Percentiles rank a stretch among this genome's conserved stretches.
These are phyloP conservation scores for Mucor velutinosus DNA, from an alignment of 371 early-diverging fungal species.

Conservation along the genomic window DNA sequence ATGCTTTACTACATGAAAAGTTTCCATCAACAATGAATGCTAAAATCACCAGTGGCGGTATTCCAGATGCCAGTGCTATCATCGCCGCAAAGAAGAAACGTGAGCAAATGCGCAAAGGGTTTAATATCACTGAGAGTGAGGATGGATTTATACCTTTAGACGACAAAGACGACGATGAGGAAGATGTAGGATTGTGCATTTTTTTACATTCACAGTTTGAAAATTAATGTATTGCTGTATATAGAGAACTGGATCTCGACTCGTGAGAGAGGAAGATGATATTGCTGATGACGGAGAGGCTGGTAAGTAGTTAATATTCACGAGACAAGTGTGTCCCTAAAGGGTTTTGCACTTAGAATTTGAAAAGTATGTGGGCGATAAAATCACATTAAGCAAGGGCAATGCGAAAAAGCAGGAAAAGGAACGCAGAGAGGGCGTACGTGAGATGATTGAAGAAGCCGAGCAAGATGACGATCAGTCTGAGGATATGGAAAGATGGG, in stretches of 20 bases:
- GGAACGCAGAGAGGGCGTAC: conserved; percentile 42
- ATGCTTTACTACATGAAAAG: conserved; percentile 43
- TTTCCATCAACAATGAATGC: conserved; percentile 41
- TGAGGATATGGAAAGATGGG: conserved; percentile 70
- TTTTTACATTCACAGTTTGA: background rate
- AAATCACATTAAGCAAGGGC: conserved; percentile 41
- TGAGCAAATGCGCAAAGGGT: conserved; percentile 47
- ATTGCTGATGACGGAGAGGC: conserved; percentile 56
- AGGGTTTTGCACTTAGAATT: conserved; percentile 28
- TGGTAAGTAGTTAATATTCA: conserved; percentile 8
- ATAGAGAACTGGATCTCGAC: conserved; percentile 29
- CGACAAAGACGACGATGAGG: conserved; percentile 11
- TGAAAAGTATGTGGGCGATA: conserved; percentile 52
- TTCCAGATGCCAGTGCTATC: conserved; percentile 53
- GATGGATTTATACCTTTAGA: conserved; percentile 46
- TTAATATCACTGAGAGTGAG: conserved; percentile 33
- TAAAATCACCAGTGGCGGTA: conserved; percentile 19
- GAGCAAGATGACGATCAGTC: conserved; percentile 54
- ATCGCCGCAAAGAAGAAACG: conserved; percentile 57
- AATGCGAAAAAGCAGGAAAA: conserved; percentile 42
- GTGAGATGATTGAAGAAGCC: conserved; percentile 62
- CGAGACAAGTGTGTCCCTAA: background rate
- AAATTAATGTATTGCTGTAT: background rate
- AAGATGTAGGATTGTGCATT: background rate
- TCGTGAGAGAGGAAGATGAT: conserved; percentile 60